Conservation (phyloP, 1,284 basidiomycete species). For the Singerocomus rubriflavus region DNA sequence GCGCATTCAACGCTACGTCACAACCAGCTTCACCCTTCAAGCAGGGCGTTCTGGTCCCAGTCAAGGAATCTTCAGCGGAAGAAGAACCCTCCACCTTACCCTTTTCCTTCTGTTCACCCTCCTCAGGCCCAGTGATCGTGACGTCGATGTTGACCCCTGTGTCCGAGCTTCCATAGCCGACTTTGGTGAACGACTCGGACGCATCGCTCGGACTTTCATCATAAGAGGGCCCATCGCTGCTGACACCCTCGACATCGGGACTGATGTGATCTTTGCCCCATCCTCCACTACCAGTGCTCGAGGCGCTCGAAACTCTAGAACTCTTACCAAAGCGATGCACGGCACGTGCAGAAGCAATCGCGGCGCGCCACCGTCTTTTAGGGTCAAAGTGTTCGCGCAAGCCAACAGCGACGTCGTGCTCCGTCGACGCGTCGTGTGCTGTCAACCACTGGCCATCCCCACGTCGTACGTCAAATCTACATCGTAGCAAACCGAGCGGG, state of each 20-base stretch:
- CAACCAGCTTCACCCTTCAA: slow-evolving; percentile 11
- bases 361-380: slow-evolving; percentile 62
- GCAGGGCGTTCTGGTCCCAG: slow-evolving; percentile 12
- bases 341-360: slow-evolving; percentile 62
- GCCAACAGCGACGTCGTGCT: slow-evolving; percentile 68
- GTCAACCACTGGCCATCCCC: slow-evolving; percentile 60
- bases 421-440: slow-evolving; percentile 52
- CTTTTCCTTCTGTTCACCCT: slow-evolving; percentile 17
- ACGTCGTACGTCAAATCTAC: not conserved
- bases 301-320: slow-evolving; percentile 30
- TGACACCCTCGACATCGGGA: slow-evolving; percentile 13
- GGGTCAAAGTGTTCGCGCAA: slow-evolving; percentile 79
- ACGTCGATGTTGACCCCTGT: slow-evolving; percentile 28
- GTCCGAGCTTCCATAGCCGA: slow-evolving; percentile 27
- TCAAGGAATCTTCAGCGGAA: slow-evolving; percentile 21
- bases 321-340: slow-evolving; percentile 49
- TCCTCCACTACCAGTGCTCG: slow-evolving; percentile 32
- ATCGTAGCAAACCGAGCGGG: slow-evolving; percentile 1
- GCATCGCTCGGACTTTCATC: slow-evolving; percentile 24
- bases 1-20: slow-evolving; percentile 1
- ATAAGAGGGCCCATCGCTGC: slow-evolving; percentile 10
- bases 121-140: slow-evolving; percentile 35
- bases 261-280: slow-evolving; percentile 28
- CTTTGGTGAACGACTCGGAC: slow-evolving; percentile 25
- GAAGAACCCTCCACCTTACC: slow-evolving; percentile 25